Base-by-base conservation (phyloP, 306 rosid genomes). In the Senna tora region DNA sequence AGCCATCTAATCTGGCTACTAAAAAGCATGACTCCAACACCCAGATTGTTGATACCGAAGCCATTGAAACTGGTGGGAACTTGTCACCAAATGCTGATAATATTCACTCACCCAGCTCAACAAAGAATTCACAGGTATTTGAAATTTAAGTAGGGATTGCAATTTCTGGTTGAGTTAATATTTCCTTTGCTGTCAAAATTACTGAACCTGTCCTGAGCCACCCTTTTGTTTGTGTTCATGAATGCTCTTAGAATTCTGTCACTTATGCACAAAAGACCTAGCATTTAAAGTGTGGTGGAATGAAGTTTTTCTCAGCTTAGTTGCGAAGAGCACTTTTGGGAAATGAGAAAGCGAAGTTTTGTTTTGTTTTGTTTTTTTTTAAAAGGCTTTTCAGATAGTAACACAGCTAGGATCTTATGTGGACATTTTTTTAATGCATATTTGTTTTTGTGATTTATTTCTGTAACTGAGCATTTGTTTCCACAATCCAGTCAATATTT, bases 91-190 rank as follows among this genome's bases (percentile, higher is more conserved):
- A 69, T 67, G 76, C 79, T 57, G 77, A 82, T 61, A 78, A 75
- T 55, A 56, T 38, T 58, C 75, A 22, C 30, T 82, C 92, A 57
- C 88, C 96, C 47, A 60, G 74, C 76, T 79, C 89, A 9, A 78
- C 84, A 42, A 87, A 80, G 82, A 72, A 81, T 52, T 83, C 83
- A 3, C 77, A 74, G 88, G 97, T 89, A 83, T 79, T 67, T 61
- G 68, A 64, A 73, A 39, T 69, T 69, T 28, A 42, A 39, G 69
- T 28, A 14, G 16, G 30, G 53, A 45, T 25, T 39, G 28, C 69
- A 9, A 6, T 60, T 38, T 61, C 49, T 16, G 32, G 67, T 36
- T 17, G 10, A 36, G 32, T 36, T 34, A 9, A 36, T 15, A 57
- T 34, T 57, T 30, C 25, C 46, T 8, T 59, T 32, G 20, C 25